Base-by-base conservation (phyloP, 805 yeast genomes). In the Wickerhamiella qilinensis region DNA sequence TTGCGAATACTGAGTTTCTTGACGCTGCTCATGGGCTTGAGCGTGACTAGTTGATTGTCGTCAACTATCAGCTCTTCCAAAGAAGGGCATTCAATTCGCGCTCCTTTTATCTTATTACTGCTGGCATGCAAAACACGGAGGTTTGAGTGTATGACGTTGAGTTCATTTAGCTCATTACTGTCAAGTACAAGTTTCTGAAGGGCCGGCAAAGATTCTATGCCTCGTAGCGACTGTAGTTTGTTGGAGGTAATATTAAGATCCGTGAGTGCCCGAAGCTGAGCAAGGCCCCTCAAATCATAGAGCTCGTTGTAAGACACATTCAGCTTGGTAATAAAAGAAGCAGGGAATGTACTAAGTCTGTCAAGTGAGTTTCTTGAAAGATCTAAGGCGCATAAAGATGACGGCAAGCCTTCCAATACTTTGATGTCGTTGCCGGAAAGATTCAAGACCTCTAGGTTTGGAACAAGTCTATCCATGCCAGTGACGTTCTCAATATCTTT, bases 401-500 rank as follows among this genome's bases (percentile, higher is more conserved):
- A 38, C 2, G 53, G 51, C 15, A 50, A 40, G 7, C 54, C 53
- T 5, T 50, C 44, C 4, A 49, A 35, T 14, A 41, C 39, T 15
- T 45, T 28, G 17, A 50, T 33, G 3, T 22, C 15, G 32, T 50
- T 50, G 18, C 38, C 34, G 27, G 43, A 36, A 27, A 45, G 29
- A 16, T 44, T 37, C 12, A 46, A 39, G 12, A 40, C 38, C 4
- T 42, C 38, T 15, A 49, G 38, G 2, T 42, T 27, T 3, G 54
- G 53, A 2, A 39, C 27, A 18, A 50, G 34, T 22, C 38, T 33
- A 28, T 45, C 50, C 1, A 50, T 42, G 3, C 52, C 52, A 3
- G 31, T 37, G 19, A 50, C 15, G 2, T 46, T 30, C 30, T 48
- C 53, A 2, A 49, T 38, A 2, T 39, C 43, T n/a, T 44, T 35